These are phyloP conservation scores for Termitomyces sp. DNA, from an alignment of 1,284 basidiomycete genomes.

Conservation along the genomic window DNA sequence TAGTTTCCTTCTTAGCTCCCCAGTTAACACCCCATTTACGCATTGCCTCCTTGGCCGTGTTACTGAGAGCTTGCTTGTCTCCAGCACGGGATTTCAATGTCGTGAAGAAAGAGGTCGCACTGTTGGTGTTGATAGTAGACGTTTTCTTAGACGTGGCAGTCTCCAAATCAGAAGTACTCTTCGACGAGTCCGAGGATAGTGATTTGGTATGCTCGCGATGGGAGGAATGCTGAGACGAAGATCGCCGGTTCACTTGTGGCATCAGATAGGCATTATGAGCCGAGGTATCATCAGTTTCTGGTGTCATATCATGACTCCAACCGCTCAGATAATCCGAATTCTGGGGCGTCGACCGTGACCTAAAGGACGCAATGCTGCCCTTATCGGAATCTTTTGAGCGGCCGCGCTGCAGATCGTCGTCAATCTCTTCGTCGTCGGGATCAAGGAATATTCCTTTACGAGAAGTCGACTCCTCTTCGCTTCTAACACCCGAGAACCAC, in stretches of 20 bases:
- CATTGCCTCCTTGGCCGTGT: constrained; percentile 79
- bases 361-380: constrained; percentile 15
- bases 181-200: constrained; percentile 19
- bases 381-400: constrained; percentile 28
- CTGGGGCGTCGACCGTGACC: constrained; percentile 32
- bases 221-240: constrained; percentile 28
- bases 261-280: constrained; percentile 13
- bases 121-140: constrained; percentile 29
- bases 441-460: constrained; percentile 14
- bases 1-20: constrained; percentile 56
- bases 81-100: constrained; percentile 69
- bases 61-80: constrained; percentile 79
- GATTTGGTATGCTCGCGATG: constrained; percentile 21
- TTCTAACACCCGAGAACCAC: constrained; percentile 37
- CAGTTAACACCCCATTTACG: constrained; percentile 86
- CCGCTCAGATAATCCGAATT: constrained; percentile 20
- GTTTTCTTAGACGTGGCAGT: constrained; percentile 25
- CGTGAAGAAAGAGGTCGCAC: constrained; percentile 58
- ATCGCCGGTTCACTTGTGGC: constrained; percentile 20
- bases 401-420: constrained; percentile 23
- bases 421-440: constrained; percentile 10
- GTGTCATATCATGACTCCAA: constrained; percentile 15
- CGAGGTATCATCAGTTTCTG: constrained; percentile 20
- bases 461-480: constrained; percentile 24
- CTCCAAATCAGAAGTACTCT: constrained; percentile 10